A percentile compares a stretch with the other conserved stretches of the same genome.
These are phyloP conservation scores for Termitomyces bulborhizus DNA, from an alignment of 768 basidiomycete genomes.

Conservation along the genomic window DNA sequence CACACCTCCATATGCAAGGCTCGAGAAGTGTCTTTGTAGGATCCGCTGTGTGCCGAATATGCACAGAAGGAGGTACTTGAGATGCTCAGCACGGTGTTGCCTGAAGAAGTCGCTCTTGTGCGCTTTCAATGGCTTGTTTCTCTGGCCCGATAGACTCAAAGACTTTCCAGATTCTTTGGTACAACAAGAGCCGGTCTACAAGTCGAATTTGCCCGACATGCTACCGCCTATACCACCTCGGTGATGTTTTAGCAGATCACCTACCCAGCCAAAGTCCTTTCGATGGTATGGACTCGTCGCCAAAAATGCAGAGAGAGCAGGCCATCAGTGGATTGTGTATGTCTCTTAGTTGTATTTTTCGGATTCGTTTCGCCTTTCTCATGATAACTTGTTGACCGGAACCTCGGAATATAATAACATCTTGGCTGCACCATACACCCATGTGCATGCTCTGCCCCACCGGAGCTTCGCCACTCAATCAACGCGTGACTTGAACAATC, in stretches of 20 bases:
- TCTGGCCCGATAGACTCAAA: neutral
- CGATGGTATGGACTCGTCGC: constrained; percentile 19
- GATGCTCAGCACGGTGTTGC: constrained; percentile 64
- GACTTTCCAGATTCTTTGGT: constrained; percentile 66
- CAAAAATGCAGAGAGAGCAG: constrained; percentile 52
- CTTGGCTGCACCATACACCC: no score
- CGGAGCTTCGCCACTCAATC: no score
- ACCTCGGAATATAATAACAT: no score
- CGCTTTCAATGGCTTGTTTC: constrained; percentile 16
- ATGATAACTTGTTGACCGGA: neutral
- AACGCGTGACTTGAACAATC: no score
- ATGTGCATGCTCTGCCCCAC: no score
- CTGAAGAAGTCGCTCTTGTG: constrained; percentile 69
- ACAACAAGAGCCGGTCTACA: constrained; percentile 71
- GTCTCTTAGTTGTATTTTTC: constrained; percentile 15
- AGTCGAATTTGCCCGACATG: constrained; percentile 78
- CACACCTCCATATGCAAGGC: neutral
- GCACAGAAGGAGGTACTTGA: constrained; percentile 68
- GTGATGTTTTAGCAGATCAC: constrained; percentile 56
- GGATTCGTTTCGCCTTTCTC: neutral
- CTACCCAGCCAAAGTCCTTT: constrained; percentile 25
- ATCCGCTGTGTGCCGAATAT: constrained; percentile 71
- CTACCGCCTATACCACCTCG: constrained; percentile 62
- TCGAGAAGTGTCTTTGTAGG: constrained; percentile 18
- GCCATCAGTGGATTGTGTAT: constrained; percentile 72